Percentiles rank a stretch among this genome's conserved stretches.
Evolutionary conservation across 1,284 basidiomycete genomes (phyloP).

Genomic region (Ganoderma sinense): DNA sequence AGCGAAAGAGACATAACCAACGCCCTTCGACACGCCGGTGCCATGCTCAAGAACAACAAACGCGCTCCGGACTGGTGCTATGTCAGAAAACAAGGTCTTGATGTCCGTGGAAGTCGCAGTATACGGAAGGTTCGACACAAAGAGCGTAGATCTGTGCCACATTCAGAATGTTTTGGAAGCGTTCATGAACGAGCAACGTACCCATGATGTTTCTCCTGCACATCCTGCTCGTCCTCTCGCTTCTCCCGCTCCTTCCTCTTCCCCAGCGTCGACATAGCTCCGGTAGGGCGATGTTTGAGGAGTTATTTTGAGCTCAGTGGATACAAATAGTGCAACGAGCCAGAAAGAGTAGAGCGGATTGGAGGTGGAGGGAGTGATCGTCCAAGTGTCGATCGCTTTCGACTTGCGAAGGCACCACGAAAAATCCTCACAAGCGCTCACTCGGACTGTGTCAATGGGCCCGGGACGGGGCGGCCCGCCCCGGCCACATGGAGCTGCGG

Average conservation of each 20-base stretch:
- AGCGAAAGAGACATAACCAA: conserved; percentile 97
- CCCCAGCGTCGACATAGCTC: conserved; percentile 46
- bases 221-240: conserved; percentile 46
- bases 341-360: not conserved
- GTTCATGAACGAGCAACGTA: conserved; percentile 28
- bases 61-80: conserved; percentile 93
- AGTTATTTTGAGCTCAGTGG: not conserved
- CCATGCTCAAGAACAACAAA: conserved; percentile 91
- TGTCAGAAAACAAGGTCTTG: conserved; percentile 92
- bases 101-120: conserved; percentile 91
- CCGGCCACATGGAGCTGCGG: not conserved
- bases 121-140: conserved; percentile 88
- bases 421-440: conserved; percentile 1
- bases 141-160: conserved; percentile 66
- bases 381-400: not conserved
- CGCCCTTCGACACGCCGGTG: conserved; percentile 90
- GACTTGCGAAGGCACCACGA: conserved; percentile 2
- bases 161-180: not conserved
- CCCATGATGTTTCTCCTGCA: conserved; percentile 45
- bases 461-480: not conserved
- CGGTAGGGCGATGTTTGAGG: not conserved
- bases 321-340: not conserved
- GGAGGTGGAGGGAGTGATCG: not conserved
- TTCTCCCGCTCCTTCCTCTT: conserved; percentile 62
- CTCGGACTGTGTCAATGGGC: not conserved